A percentile compares a stretch with the other conserved stretches of the same genome.
phyloP scores from a whole-genome alignment of 106 monocot species.

The Xerophyta viscosa region DNA sequence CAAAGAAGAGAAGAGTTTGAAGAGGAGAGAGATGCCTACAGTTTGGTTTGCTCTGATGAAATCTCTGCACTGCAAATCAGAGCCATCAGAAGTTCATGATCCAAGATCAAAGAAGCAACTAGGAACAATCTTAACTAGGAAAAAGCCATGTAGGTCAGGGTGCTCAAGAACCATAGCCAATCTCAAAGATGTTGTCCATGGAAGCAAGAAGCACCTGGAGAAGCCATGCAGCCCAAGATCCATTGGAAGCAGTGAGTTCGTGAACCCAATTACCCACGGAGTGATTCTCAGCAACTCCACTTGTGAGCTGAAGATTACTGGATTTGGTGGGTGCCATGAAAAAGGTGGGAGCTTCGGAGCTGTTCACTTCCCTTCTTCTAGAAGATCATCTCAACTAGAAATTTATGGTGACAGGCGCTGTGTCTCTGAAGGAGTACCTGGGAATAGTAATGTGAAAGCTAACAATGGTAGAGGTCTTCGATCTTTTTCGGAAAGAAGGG shows the following conservation, averaged over 20 bases:
- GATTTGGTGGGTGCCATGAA: constrained; percentile 23
- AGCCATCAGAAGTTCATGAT: constrained; percentile 77
- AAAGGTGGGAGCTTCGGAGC: constrained; percentile 24
- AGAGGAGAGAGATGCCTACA: too few relatives aligned
- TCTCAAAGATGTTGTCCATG: constrained; percentile 78
- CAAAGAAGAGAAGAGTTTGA: too few relatives aligned
- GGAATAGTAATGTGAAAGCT: constrained; percentile 5
- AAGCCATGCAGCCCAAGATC: constrained; percentile 83
- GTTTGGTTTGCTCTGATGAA: constrained; percentile 84
- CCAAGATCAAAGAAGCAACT: constrained; percentile 43
- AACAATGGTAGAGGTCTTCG: constrained; percentile 1
- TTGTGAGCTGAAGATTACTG: constrained; percentile 67
- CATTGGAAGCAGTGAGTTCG: constrained; percentile 76
- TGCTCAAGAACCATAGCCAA: constrained; percentile 85
- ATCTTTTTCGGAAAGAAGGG: constrained; percentile 4
- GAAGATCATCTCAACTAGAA: constrained; percentile 19
- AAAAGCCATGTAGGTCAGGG: constrained; percentile 41
- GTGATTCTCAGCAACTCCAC: constrained; percentile 59
- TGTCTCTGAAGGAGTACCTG: too few relatives aligned
- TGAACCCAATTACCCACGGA: constrained; percentile 78
- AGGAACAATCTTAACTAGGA: constrained; percentile 40
- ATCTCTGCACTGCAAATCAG: constrained; percentile 88
- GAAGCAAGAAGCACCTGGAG: constrained; percentile 67
- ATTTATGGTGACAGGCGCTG: too few relatives aligned
- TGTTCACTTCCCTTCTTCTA: constrained; percentile 31